Evolutionary conservation across 768 basidiomycete genomes (phyloP).

Genomic region (Lactarius hengduanensis): DNA sequence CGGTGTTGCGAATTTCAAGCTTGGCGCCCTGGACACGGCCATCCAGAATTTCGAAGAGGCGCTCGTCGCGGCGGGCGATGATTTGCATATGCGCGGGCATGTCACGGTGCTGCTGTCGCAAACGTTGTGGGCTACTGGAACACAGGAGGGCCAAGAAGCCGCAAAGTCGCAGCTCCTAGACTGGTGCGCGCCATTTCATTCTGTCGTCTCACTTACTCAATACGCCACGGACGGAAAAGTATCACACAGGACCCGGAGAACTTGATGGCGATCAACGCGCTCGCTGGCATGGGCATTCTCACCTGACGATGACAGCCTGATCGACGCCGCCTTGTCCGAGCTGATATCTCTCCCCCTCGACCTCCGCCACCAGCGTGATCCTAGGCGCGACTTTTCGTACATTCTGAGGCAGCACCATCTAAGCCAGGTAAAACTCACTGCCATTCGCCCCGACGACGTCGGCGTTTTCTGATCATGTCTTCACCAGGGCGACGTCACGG

Average conservation of each 20-base stretch:
- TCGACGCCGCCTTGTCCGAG: slow-evolving; percentile 86
- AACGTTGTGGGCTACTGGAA: slow-evolving; percentile 78
- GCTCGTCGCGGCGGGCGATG: slow-evolving; percentile 51
- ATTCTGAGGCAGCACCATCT: slow-evolving; percentile 72
- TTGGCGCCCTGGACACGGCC: slow-evolving; percentile 60
- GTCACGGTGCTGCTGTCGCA: slow-evolving; percentile 79
- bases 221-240: slow-evolving; percentile 40
- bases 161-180: slow-evolving; percentile 80
- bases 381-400: slow-evolving; percentile 64
- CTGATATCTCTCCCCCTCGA: slow-evolving; percentile 68
- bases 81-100: slow-evolving; percentile 57
- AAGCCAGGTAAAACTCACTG: slow-evolving; percentile 52
- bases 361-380: slow-evolving; percentile 64
- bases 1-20: slow-evolving; percentile 69
- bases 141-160: slow-evolving; percentile 69
- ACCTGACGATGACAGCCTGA: slow-evolving; percentile 73
- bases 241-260: slow-evolving; percentile 78
- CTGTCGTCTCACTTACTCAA: slow-evolving; percentile 6
- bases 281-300: slow-evolving; percentile 88
- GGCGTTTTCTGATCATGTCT: not conserved
- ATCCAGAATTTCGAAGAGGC: slow-evolving; percentile 67
- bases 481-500: slow-evolving; percentile 43
- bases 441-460: not conserved
- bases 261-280: slow-evolving; percentile 72
- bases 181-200: slow-evolving; percentile 53